phyloP scores from a whole-genome alignment of 148 eudicot genomes.

The Nepenthes gracilis region DNA sequence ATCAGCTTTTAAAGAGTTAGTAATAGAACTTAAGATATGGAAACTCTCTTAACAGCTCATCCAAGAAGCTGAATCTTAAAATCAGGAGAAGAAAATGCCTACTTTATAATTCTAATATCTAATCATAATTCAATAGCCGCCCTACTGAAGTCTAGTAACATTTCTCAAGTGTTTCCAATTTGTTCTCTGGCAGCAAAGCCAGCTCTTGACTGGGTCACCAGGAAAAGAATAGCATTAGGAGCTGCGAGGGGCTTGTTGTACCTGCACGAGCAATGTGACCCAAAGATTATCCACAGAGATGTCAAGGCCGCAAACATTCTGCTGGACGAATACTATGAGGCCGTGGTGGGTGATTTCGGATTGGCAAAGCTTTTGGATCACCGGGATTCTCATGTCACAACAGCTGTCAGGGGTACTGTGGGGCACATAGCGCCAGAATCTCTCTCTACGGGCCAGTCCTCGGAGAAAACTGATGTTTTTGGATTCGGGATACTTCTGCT shows the following conservation, averaged over 20 bases:
- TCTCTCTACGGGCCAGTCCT: slow-evolving; percentile 65
- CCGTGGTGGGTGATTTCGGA: slow-evolving; percentile 72
- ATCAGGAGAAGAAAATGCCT: no score
- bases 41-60: no score
- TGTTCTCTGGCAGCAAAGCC: slow-evolving; percentile 36
- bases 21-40: no score
- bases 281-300: slow-evolving; percentile 64
- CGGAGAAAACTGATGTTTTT: slow-evolving; percentile 64
- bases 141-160: no score
- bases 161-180: not conserved
- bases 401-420: slow-evolving; percentile 67
- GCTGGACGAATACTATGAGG: slow-evolving; percentile 55
- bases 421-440: slow-evolving; percentile 73
- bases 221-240: slow-evolving; percentile 57
- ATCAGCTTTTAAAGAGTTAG: no score
- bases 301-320: slow-evolving; percentile 69
- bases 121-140: no score
- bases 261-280: slow-evolving; percentile 74
- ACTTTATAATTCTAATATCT: no score
- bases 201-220: slow-evolving; percentile 44
- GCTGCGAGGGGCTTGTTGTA: slow-evolving; percentile 55
- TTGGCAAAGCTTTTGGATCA: slow-evolving; percentile 71
- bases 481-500: slow-evolving; percentile 73
- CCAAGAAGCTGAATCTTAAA: no score
- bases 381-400: slow-evolving; percentile 51